These are phyloP conservation scores for Capronia coronata DNA, from an alignment of 2,329 filamentous ascomycete species.

Conservation along the genomic window DNA sequence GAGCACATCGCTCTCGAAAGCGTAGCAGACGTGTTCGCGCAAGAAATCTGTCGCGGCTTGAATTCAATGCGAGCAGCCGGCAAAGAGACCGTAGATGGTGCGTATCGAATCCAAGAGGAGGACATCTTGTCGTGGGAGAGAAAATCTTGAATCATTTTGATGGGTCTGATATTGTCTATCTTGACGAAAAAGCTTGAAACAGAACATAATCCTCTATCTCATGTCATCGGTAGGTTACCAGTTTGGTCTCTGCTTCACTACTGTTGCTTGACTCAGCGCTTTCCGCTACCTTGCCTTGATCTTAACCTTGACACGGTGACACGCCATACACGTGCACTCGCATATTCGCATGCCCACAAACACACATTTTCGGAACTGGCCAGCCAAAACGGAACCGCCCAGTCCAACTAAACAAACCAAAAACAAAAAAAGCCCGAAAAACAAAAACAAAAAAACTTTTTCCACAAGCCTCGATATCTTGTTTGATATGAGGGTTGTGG, in stretches of 20 bases:
- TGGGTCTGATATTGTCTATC: too few relatives aligned
- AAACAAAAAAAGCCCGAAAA: background rate
- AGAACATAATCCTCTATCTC: too few relatives aligned
- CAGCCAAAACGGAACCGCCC: too few relatives aligned
- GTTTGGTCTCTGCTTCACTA: too few relatives aligned
- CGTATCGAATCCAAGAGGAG: constrained; percentile 35
- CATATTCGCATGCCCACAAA: too few relatives aligned
- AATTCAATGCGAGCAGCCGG: constrained; percentile 31
- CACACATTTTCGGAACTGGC: too few relatives aligned
- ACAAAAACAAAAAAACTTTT: background rate
- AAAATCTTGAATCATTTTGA: background rate
- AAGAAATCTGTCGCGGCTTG: constrained; percentile 30
- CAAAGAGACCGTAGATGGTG: constrained; percentile 30
- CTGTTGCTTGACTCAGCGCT: too few relatives aligned
- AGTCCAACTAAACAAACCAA: background rate
- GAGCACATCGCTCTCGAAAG: constrained; percentile 27
- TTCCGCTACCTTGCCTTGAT: too few relatives aligned
- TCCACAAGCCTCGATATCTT: background rate
- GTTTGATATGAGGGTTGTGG: background rate
- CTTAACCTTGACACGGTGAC: too few relatives aligned
- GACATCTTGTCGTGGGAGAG: constrained; percentile 28
- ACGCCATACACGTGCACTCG: too few relatives aligned
- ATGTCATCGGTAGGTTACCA: too few relatives aligned
- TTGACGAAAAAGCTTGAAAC: too few relatives aligned
- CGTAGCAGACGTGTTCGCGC: constrained; percentile 34